Evolutionary conservation across 108 stramenopile species (phyloP), one percentile per base, ranked within the genome.

Genomic region (Nitzschia putrida): DNA sequence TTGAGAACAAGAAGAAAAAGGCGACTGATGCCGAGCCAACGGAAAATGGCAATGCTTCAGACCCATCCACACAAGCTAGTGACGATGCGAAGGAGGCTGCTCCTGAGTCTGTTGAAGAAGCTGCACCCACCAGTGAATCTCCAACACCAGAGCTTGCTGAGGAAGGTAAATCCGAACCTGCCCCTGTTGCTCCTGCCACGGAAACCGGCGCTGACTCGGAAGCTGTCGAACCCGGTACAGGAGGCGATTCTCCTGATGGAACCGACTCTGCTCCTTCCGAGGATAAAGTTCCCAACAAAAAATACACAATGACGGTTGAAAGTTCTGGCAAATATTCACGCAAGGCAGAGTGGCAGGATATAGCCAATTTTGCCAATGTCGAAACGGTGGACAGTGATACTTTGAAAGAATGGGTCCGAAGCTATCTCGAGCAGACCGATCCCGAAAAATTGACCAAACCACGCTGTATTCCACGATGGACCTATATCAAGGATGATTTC

Each of bases 401-500:
- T 11, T 29, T 73, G 38, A 56, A 56, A 39, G 72, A 73, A 38
- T 73, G 72, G 72, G 20, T 73, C 25, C 34, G 42, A 22, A 47
- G 21, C 1, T 73, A 73, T 44, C 44, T 64, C 26, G 64, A 57
- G 37, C 53, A 64, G 37, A 64, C 52, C 39, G 53, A 55, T 29
- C 71, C 71, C 14, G 53, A 63, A 57, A 34, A 57, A 50, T 9
- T 57, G n/a, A 9, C 22, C 11, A 63, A 57, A 50, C 72, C 64
- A 14, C 57, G 57, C 42, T 53, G 63, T 38, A 65, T 47, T 50
- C 73, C 73, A 14, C 0, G 64, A 53, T 25, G 13, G 26, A 40
- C 64, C 40, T 66, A 67, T 20, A 74, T 74, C 50, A 66, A 61
- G 4, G 73, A 74, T 67, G 73, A 74, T 39, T 18, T 40, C 13